Base-by-base conservation (phyloP, 2,329 filamentous ascomycete genomes). In the Cercospora zeae-maydis region DNA sequence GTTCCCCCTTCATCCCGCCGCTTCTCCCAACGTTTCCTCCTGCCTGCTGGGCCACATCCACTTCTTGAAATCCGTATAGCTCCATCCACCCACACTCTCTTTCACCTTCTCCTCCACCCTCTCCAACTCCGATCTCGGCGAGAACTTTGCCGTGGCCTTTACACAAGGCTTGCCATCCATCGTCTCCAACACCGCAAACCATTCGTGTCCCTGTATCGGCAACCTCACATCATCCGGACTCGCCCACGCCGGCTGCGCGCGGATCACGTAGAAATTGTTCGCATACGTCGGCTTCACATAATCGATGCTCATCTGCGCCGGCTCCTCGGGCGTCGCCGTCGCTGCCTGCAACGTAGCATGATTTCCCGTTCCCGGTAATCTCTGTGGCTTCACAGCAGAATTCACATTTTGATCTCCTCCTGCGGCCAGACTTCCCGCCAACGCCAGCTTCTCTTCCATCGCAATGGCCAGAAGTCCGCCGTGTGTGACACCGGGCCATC, bases 401-500 rank as follows among this genome's bases (percentile, higher is more conserved):
- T 63, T 60, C 11, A 67, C 52, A 3, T 67, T 62, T 10, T 39
- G 55, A 14, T 63, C 55, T 6, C 45, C 58, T 1, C 63, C 64
- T 9, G 67, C 42, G 2, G 66, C 86, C 79, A 71, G 86, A 83
- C 67, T 88, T 76, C 70, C 84, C 82, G 85, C 86, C 47, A 88
- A 80, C n/a, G 86, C 86, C 65, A 91, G 80, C 57, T 82, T 84
- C 78, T 92, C 90, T 73, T 90, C 85, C 37, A 92, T 76, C 3
- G 90, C 75, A 0, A 87, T 91, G 7, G 87, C 88, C 54, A 90
- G 80, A 6, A 83, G 80, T 13, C 90, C 90, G 60, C 90, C 90
- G 77, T 93, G 90, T 57, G 86, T 85, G 42, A 90, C 80, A 11
- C 84, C 83, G 1, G 89, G 89, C 88, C 88, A 93, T 3, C 90